These are phyloP conservation scores for Phanerochaete carnosa DNA, from an alignment of 768 basidiomycete species.

Conservation along the genomic window DNA sequence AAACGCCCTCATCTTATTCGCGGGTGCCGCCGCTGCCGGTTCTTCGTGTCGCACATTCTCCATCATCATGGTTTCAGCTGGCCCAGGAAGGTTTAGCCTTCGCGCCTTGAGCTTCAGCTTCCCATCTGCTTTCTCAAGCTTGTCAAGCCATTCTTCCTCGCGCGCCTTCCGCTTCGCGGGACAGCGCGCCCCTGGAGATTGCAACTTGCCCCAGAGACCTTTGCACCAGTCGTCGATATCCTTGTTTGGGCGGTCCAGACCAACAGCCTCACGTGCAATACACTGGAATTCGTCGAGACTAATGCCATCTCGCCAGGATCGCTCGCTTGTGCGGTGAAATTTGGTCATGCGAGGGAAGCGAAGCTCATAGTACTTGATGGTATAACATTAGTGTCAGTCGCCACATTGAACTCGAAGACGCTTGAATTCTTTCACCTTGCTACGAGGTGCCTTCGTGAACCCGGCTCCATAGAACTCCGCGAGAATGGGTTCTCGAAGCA, in stretches of 20 bases:
- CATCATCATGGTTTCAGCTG: not conserved
- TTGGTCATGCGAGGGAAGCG: constrained; percentile 83
- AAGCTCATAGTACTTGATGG: constrained; percentile 68
- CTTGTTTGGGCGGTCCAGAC: constrained; percentile 48
- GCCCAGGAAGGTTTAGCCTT: constrained; percentile 9
- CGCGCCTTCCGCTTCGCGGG: constrained; percentile 36
- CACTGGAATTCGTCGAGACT: constrained; percentile 47
- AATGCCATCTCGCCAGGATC: constrained; percentile 59
- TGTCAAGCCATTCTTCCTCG: constrained; percentile 41
- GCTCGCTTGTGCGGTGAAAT: constrained; percentile 54
- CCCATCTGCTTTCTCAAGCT: constrained; percentile 29
- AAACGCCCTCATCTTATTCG: constrained; percentile 10
- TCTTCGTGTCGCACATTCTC: not conserved
- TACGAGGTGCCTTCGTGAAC: constrained; percentile 65
- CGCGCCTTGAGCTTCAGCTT: constrained; percentile 11
- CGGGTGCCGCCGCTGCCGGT: not conserved
- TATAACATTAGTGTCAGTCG: not conserved
- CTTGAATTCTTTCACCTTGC: constrained; percentile 40
- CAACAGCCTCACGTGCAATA: constrained; percentile 52
- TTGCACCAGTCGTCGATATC: constrained; percentile 46
- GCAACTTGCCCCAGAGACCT: constrained; percentile 36
- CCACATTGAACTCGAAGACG: not conserved
- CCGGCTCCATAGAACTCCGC: constrained; percentile 80
- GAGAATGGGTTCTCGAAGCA: constrained; percentile 62
- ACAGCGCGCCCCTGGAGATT: constrained; percentile 36